These are phyloP conservation scores for Yamadazyma phyllophila DNA, from an alignment of 805 yeast species.

Conservation along the genomic window DNA sequence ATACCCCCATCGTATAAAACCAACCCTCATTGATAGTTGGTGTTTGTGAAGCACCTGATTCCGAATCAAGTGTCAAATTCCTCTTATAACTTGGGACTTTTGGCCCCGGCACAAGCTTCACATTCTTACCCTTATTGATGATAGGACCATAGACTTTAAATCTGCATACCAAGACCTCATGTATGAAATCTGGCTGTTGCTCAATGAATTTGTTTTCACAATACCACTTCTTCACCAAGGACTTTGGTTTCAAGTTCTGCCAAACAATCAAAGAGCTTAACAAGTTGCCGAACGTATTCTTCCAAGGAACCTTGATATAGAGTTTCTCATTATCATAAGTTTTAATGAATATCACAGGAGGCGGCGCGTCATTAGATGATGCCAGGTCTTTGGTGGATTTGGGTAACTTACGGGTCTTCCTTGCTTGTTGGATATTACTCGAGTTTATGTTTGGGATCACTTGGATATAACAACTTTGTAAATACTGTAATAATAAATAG, in stretches of 20 bases:
- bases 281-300: slow-evolving; percentile 40
- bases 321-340: slow-evolving; percentile 39
- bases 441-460: slow-evolving; percentile 25
- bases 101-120: slow-evolving; percentile 37
- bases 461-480: slow-evolving; percentile 42
- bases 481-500: slow-evolving; percentile 29
- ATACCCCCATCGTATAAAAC: slow-evolving; percentile 70
- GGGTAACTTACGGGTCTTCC: slow-evolving; percentile 7
- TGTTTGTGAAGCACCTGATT: background rate
- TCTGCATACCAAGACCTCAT: slow-evolving; percentile 56
- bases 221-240: slow-evolving; percentile 55
- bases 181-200: slow-evolving; percentile 15
- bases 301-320: slow-evolving; percentile 35
- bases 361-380: slow-evolving; percentile 12
- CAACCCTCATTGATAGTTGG: slow-evolving; percentile 49
- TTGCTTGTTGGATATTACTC: slow-evolving; percentile 1
- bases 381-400: slow-evolving; percentile 6
- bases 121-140: slow-evolving; percentile 37
- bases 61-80: slow-evolving; percentile 4
- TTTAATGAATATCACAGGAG: slow-evolving; percentile 41
- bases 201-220: slow-evolving; percentile 33
- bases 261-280: slow-evolving; percentile 51
- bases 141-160: slow-evolving; percentile 66
- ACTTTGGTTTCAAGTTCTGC: slow-evolving; percentile 53
- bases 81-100: slow-evolving; percentile 32